Evolutionary conservation across 2,329 filamentous ascomycete species (phyloP), one percentile per base, ranked within the genome.

Genomic region (Fusarium sp.): DNA sequence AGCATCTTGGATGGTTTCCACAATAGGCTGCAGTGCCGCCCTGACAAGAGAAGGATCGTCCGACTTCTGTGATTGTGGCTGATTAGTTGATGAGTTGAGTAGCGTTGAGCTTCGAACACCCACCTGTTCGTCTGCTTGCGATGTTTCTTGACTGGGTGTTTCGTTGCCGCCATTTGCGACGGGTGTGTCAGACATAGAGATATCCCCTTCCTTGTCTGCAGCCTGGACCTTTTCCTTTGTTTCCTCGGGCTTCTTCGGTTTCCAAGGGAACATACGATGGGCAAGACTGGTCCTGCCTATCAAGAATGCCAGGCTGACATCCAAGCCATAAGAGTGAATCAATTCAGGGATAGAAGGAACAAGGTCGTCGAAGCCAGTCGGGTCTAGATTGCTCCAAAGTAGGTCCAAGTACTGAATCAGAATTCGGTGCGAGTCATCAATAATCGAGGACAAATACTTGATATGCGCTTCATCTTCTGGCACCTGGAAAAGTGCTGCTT

Each of bases 391-490:
- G 73, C 87, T 91, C 72, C 91, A 90, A 29, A 99, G 83, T 7
- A 97, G 84, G 70, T 98, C 95, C 15, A 98, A 83, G 72, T 96
- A 99, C 71, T 97, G 93, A 24, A 88, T 85, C 24, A 98, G 83
- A 8, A 93, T 89, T 58, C 91, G 87, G 67, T 97, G 92, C 19
- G 96, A 90, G 73, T 97, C 93, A 73, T 99, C 95, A 48, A 96
- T 85, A 65, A 97, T 88, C 47, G 92, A 92, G 3, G 92, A 91
- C 11, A 98, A 79, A 39, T 93, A 89, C 75, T 99, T 99, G 73
- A 97, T 88, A 60, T 96, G 93, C 0, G 91, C 89, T 55, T 90
- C 86, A 24, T 84, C 81, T 32, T 92, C 87, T 7, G 90, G 85
- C 2, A 89, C 79, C 36, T 88, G 88, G 76, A 90, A 96, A 24